Base-by-base conservation (phyloP, 805 yeast genomes). In the Yarrowia sp. region DNA sequence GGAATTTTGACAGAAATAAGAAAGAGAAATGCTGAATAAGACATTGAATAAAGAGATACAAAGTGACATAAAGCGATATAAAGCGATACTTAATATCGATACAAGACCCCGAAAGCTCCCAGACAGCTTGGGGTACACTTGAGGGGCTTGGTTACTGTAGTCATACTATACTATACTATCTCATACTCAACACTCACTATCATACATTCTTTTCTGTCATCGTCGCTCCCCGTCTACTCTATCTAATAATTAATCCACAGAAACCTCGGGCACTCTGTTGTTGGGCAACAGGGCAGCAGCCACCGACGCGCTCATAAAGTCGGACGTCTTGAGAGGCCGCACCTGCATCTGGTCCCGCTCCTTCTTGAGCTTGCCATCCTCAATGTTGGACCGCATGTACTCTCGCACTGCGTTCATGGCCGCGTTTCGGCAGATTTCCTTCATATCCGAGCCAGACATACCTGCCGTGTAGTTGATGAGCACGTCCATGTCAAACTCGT, bases 361-460 rank as follows among this genome's bases (percentile, higher is more conserved):
- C 19, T 75, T 70, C 36, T 75, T 76, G 22, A 65, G 44, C 63
- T 73, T 70, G 14, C 74, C 74, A 68, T 81, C 78, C 68, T 75
- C 75, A 72, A 81, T 81, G 73, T 89, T 88, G 64, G 77, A 76
- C 64, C 84, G 79, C 66, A 93, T 90, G 73, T 84, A 90, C 75
- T 95, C 98, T 70, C 96, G 82, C 72, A 93, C 92, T 0, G 97
- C 89, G 69, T 82, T 82, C 79, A 92, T 83, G 1, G 96, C 97
- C 0, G 99, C 99, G 71, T 90, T 96, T 65, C 99, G 83, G 73
- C 97, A 91, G 56, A 90, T 77, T 73, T 95, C 99, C 71, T 89
- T 87, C 73, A 95, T 80, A 71, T 93, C 99, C 2, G 96, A 89
- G 1, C 99, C 99, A 68, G 96, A 89, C 72, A 85, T 79, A 1